Base-by-base conservation (phyloP, 805 yeast genomes). In the Kazachstania viticola region DNA sequence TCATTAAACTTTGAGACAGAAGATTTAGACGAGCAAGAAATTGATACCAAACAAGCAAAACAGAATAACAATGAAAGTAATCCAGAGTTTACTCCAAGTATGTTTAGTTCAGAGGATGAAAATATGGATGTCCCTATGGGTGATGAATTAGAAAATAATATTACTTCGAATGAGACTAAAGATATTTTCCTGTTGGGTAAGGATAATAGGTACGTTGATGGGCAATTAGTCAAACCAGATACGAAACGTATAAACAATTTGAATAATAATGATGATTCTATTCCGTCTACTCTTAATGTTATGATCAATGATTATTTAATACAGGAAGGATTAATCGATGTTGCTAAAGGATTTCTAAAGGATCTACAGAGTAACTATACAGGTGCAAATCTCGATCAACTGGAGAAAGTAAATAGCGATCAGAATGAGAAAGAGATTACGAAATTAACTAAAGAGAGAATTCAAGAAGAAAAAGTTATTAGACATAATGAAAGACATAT, bases 291-390 rank as follows among this genome's bases (percentile, higher is more conserved):
- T 5, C 35, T 54, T 26, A 51, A 54, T 29, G 39, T 46, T 1
- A 39, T 51, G 44, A 49, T 54, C 9, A 54, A 53, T 30, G 58
- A 53, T 14, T 76, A 75, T 46, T 64, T 78, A 24, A 60, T 65
- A n/a, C 72, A 74, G 44, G 64, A 66, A 33, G 84, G 84, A 3
- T 69, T 64, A 42, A 60, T 62, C 19, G 72, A 71, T 34, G 67
- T 73, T 3, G 68, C 73, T 2, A 60, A 60, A 35, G 69, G 73
- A 0, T 69, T 78, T 36, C 32, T 62, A 15, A 49, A 57, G 23
- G 83, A 75, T 39, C 42, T 68, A 19, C 40, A 43, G 8, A 27
- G 33, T 9, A 29, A 33, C 8, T n/a, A n/a, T n/a, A n/a, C n/a
- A n/a, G 36, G 28, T 33, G 16, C 26, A n/a, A 15, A 9, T 25